phyloP scores from a whole-genome alignment of 179 eudicot genomes.

The Spinacia oleracea region DNA sequence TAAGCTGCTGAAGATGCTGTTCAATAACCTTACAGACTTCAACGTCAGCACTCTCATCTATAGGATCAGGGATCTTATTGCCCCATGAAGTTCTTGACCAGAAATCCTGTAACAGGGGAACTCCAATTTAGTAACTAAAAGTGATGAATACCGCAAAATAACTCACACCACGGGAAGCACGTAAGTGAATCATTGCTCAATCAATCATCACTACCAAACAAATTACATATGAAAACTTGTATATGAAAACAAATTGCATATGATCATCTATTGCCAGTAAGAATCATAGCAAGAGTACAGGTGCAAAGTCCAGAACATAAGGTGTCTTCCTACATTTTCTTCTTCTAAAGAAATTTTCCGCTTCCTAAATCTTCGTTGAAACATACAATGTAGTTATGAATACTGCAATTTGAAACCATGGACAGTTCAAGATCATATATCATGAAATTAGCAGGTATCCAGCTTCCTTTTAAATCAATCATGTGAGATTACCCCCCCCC shows the following conservation, averaged over 20 bases:
- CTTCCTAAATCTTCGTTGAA: neutral
- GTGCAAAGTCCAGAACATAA: neutral
- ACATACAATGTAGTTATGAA: neutral
- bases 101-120: constrained; percentile 41
- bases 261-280: neutral
- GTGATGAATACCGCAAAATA: neutral
- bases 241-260: neutral
- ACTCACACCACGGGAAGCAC: neutral
- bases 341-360: neutral
- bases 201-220: neutral
- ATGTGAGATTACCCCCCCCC: too few species aligned
- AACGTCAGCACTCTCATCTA: constrained; percentile 33
- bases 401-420: neutral
- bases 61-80: constrained; percentile 33
- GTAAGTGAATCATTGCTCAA: neutral
- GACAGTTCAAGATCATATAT: neutral
- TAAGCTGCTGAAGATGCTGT: constrained; percentile 47
- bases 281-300: neutral
- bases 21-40: constrained; percentile 39
- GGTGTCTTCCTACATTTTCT: neutral
- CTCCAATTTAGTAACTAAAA: constrained; percentile 2
- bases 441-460: neutral
- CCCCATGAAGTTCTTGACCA: constrained; percentile 35
- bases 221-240: neutral
- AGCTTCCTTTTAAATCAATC: too few species aligned